Percentiles rank a stretch among this genome's conserved stretches.
These are phyloP conservation scores for Ophiostoma ips DNA, from an alignment of 2,329 filamentous ascomycete species.

Conservation along the genomic window DNA sequence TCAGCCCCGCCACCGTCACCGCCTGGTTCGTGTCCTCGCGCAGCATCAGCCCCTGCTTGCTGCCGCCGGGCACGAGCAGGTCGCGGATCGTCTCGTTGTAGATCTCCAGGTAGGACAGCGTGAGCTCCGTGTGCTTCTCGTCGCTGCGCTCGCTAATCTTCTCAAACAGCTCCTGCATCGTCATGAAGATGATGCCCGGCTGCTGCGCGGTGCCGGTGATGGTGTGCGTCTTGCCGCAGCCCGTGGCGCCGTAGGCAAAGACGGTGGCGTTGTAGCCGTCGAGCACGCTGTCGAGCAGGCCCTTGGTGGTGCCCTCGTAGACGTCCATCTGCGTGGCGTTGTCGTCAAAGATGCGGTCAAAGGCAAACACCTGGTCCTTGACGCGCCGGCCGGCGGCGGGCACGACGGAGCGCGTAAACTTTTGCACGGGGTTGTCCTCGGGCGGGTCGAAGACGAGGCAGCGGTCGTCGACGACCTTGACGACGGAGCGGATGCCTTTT, in stretches of 20 bases:
- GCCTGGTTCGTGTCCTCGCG: conserved; percentile 89
- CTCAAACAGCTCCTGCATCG: conserved; percentile 98
- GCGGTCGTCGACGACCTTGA: conserved; percentile 92
- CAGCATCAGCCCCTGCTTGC: conserved; percentile 75
- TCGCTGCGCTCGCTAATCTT: conserved; percentile 76
- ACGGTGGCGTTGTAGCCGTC: conserved; percentile 98
- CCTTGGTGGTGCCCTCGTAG: conserved; percentile 83
- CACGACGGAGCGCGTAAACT: conserved; percentile 70
- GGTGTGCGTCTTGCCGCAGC: conserved; percentile 96
- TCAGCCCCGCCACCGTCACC: conserved; percentile 80
- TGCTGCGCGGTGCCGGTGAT: conserved; percentile 86
- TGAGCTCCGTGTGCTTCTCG: conserved; percentile 80
- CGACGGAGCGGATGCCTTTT: conserved; percentile 77
- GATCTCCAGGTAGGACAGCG: conserved; percentile 91
- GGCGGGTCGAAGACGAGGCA: conserved; percentile 95
- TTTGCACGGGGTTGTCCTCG: conserved; percentile 83
- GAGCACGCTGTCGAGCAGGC: conserved; percentile 82
- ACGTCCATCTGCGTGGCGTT: conserved; percentile 85
- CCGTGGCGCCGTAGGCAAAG: conserved; percentile 94
- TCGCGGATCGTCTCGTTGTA: conserved; percentile 99
- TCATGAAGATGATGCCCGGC: conserved; percentile 95
- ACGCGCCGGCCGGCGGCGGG: conserved; percentile 71
- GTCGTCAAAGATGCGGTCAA: conserved; percentile 94
- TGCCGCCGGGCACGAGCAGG: conserved; percentile 70
- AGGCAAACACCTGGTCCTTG: conserved; percentile 95